A percentile compares a stretch with the other conserved stretches of the same genome.
These are phyloP conservation scores for Cercospora citrullina DNA, from an alignment of 2,329 filamentous ascomycete genomes.

Conservation along the genomic window DNA sequence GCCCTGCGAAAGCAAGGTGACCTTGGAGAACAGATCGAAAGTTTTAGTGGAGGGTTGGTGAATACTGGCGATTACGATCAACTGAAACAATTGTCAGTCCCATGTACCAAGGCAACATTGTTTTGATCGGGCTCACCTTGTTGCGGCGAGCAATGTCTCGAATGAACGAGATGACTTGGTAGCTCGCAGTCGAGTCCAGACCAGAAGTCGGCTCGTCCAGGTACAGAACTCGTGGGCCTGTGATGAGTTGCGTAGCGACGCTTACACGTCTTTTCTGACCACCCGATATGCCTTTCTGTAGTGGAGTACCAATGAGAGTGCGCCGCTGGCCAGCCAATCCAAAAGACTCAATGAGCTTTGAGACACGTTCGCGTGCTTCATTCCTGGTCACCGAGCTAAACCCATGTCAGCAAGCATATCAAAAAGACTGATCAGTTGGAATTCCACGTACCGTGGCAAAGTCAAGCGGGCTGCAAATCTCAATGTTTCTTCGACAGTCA, in stretches of 20 bases:
- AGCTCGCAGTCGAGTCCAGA: slow-evolving; percentile 72
- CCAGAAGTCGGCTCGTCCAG: slow-evolving; percentile 81
- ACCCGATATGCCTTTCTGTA: slow-evolving; percentile 76
- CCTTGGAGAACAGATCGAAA: slow-evolving; percentile 73
- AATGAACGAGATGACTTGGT: slow-evolving; percentile 71
- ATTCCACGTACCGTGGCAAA: slow-evolving; percentile 48
- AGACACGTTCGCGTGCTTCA: slow-evolving; percentile 61
- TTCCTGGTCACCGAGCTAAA: slow-evolving; percentile 56
- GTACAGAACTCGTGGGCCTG: slow-evolving; percentile 73
- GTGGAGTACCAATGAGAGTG: slow-evolving; percentile 73
- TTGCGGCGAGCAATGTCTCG: slow-evolving; percentile 62
- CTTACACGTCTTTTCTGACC: slow-evolving; percentile 78
- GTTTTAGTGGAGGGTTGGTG: slow-evolving; percentile 79
- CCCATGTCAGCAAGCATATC: slow-evolving; percentile 5
- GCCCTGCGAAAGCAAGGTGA: slow-evolving; percentile 69
- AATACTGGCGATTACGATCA: slow-evolving; percentile 76
- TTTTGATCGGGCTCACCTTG: slow-evolving; percentile 51
- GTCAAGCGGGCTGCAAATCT: slow-evolving; percentile 70
- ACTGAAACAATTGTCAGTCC: slow-evolving; percentile 42
- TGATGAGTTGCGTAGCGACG: slow-evolving; percentile 76
- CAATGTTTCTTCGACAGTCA: slow-evolving; percentile 76
- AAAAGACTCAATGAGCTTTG: slow-evolving; percentile 66
- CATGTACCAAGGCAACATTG: background rate
- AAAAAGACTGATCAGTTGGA: slow-evolving; percentile 32
- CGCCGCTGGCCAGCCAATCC: slow-evolving; percentile 67